phyloP scores from a whole-genome alignment of 2,329 filamentous ascomycete genomes.

The Dendryphion nanum region DNA sequence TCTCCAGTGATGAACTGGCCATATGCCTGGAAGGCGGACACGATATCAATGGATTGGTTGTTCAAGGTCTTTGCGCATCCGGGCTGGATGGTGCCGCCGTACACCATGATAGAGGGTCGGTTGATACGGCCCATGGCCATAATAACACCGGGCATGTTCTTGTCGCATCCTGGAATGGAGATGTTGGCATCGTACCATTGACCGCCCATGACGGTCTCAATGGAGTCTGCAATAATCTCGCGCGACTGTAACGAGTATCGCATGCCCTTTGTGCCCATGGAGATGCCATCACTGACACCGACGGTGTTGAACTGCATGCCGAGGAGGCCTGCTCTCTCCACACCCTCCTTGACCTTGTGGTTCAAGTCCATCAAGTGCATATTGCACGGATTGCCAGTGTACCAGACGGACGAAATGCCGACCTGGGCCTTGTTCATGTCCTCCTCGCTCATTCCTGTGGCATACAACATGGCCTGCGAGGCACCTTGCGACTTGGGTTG shows the following conservation, averaged over 20 bases:
- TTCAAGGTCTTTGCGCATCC: conserved; percentile 77
- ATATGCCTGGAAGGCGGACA: conserved; percentile 97
- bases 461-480: conserved; percentile 98
- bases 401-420: conserved; percentile 98
- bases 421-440: conserved; percentile 97
- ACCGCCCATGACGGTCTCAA: conserved; percentile 98
- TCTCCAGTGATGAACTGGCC: conserved; percentile 91
- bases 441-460: conserved; percentile 78
- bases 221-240: conserved; percentile 95
- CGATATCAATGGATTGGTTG: conserved; percentile 80
- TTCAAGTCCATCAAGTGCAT: conserved; percentile 96
- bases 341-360: conserved; percentile 70
- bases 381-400: conserved; percentile 97
- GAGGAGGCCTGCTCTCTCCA: conserved; percentile 73
- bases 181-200: conserved; percentile 99
- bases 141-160: conserved; percentile 80
- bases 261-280: conserved; percentile 98
- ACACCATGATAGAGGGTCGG: conserved; percentile 94
- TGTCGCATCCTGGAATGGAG: conserved; percentile 95
- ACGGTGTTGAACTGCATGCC: conserved; percentile 99
- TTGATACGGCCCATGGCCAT: conserved; percentile 92
- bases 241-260: conserved; percentile 90
- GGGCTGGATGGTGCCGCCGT: conserved; percentile 90
- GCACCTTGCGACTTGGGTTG: conserved; percentile 98
- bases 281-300: conserved; percentile 95